Base-by-base conservation (phyloP, 139 green algal genomes). In the Chlamydomonas sp. region DNA sequence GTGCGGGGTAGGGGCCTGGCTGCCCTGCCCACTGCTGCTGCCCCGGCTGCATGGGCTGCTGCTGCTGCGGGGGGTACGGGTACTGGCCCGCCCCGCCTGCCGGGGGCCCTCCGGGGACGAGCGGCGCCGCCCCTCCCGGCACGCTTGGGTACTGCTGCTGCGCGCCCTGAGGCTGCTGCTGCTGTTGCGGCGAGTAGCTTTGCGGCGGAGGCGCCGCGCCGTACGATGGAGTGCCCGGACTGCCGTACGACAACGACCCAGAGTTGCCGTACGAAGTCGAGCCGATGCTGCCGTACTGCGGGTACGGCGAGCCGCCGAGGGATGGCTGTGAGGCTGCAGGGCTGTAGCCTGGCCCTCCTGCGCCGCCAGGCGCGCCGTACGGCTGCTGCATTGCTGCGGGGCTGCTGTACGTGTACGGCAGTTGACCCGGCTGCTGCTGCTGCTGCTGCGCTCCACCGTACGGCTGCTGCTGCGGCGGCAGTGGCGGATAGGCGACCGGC, bases 1-100 rank as follows among this genome's bases (percentile, higher is more conserved):
- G 31, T 49, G 31, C 31, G 31, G 31, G 31, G 31, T 49, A 49
- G 31, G 31, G 31, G 31, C 31, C 31, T 49, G 31, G 31, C 73
- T 78, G 49, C 67, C 72, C 59, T 58, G 59, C 59, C 58, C 72
- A 76, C 85, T 79, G 85, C 77, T 79, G 85, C 81, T 79, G 71
- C 81, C 79, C 69, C 85, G 72, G 85, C 57, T 49, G 14, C 63
- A 57, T 57, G 49, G 57, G 57, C 59, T 57, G 5, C 16, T 80
- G 72, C 61, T 77, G 18, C 31, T 63, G 63, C 49, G 72, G 64
- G 49, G 17, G 61, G 58, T 63, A 17, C 16, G 57, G 69, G 5
- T 57, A 31, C 82, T 80, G 59, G 31, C 31, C 31, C 31, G 31
- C 31, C 31, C 31, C 31, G 31, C 31, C 31, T 49, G 31, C 31